These are phyloP conservation scores for Didymella keratinophila DNA, from an alignment of 2,329 filamentous ascomycete genomes.

Conservation along the genomic window DNA sequence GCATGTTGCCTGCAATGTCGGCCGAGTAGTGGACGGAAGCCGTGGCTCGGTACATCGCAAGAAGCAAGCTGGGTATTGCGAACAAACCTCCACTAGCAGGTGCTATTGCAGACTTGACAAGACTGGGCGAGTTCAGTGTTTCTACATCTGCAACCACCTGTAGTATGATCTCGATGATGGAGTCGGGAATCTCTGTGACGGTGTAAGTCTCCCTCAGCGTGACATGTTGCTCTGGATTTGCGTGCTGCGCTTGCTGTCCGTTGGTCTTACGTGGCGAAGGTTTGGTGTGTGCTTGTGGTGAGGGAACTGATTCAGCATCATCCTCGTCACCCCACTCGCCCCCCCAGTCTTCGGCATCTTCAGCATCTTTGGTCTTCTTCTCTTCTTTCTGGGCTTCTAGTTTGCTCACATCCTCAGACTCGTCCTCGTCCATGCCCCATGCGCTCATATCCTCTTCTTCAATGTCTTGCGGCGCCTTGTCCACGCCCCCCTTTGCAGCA, in stretches of 20 bases:
- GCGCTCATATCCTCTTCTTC: slow-evolving; percentile 60
- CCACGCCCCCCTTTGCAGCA: slow-evolving; percentile 16
- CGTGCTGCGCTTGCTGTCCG: slow-evolving; percentile 37
- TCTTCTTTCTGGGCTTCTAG: slow-evolving; percentile 47
- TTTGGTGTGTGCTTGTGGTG: slow-evolving; percentile 22
- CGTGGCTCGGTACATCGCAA: slow-evolving; percentile 82
- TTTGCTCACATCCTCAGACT: slow-evolving; percentile 31
- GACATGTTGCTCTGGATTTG: slow-evolving; percentile 65
- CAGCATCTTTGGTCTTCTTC: slow-evolving; percentile 40
- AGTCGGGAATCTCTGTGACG: slow-evolving; percentile 85
- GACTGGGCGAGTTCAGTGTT: slow-evolving; percentile 62
- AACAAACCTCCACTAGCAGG: slow-evolving; percentile 75
- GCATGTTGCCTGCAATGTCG: slow-evolving; percentile 66
- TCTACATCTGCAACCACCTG: slow-evolving; percentile 56
- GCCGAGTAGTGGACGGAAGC: slow-evolving; percentile 76
- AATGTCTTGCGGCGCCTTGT: slow-evolving; percentile 25
- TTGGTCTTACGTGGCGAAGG: slow-evolving; percentile 44
- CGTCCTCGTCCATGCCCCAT: slow-evolving; percentile 57
- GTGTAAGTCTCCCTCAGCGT: slow-evolving; percentile 86
- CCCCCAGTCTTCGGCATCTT: slow-evolving; percentile 75
- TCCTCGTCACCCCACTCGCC: slow-evolving; percentile 73
- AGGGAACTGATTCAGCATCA: slow-evolving; percentile 28
- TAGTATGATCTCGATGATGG: slow-evolving; percentile 74
- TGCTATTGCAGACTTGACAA: slow-evolving; percentile 64
- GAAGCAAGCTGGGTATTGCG: slow-evolving; percentile 72